A percentile compares a stretch with the other conserved stretches of the same genome.
Evolutionary conservation across 345 rosid species (phyloP).

Genomic region (Leavenworthia alabamica): DNA sequence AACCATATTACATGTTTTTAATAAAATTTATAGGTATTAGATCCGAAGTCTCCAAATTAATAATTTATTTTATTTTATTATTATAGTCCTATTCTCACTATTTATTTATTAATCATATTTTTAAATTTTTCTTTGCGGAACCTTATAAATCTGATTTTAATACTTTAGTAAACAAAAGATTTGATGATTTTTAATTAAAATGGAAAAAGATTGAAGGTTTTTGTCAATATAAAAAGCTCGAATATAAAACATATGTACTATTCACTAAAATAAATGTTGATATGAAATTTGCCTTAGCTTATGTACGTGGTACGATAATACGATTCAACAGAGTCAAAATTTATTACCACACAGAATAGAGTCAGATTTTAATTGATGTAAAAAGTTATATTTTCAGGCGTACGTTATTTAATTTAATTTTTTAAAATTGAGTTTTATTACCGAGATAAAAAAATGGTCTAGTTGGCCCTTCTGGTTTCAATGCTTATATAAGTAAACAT

Average conservation of each 20-base stretch:
- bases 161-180: neutral
- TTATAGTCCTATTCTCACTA: neutral
- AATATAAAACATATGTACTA: neutral
- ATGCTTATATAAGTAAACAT: constrained; percentile 27
- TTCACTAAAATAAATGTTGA: constrained; percentile 2
- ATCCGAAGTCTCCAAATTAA: too few species aligned
- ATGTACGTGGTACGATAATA: neutral
- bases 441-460: neutral
- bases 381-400: neutral
- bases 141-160: neutral
- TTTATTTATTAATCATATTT: neutral
- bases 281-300: neutral
- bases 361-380: constrained; percentile 7
- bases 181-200: neutral
- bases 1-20: neutral
- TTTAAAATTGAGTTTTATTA: neutral
- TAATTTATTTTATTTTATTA: too few species aligned
- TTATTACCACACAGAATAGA: neutral
- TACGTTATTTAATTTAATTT: too few species aligned
- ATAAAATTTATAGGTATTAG: too few species aligned
- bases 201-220: neutral
- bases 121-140: neutral
- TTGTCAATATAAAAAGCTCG: neutral
- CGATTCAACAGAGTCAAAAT: neutral
- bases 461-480: constrained; percentile 14